Evolutionary conservation across 176 grass and related monocot species (phyloP).

Genomic region (Oropetium thomaeum): DNA sequence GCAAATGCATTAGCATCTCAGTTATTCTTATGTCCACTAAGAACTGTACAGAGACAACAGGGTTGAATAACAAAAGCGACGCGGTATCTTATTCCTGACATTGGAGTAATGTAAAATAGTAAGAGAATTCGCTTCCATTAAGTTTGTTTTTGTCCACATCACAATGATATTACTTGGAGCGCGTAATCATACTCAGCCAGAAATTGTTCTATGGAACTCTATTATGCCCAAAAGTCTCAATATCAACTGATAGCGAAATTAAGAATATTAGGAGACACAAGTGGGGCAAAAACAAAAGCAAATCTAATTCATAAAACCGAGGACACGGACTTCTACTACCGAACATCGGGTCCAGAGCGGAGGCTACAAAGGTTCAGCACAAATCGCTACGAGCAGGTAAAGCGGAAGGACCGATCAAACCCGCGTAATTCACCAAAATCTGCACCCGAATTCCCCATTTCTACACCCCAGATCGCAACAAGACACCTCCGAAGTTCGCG

Average conservation of each 20-base stretch:
- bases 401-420: not conserved
- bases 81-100: slow-evolving; percentile 4
- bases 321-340: not conserved
- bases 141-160: not conserved
- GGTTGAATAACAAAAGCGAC: not conserved
- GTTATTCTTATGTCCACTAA: slow-evolving; percentile 10
- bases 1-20: slow-evolving; percentile 30
- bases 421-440: slow-evolving; percentile 4
- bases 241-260: not conserved
- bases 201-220: not conserved
- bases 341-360: no score
- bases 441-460: slow-evolving; percentile 7
- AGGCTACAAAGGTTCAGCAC: not conserved
- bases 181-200: not conserved
- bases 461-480: not conserved
- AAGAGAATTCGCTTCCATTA: not conserved
- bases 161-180: not conserved
- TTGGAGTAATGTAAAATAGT: slow-evolving; percentile 23
- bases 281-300: not conserved
- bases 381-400: not conserved
- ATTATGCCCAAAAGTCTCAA: no score
- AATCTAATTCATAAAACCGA: slow-evolving; percentile 8
- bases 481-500: not conserved
- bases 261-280: not conserved
- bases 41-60: not conserved